Evolutionary conservation across 805 yeast genomes (phyloP).

Genomic region (Yamadazyma paraphyllophila): DNA sequence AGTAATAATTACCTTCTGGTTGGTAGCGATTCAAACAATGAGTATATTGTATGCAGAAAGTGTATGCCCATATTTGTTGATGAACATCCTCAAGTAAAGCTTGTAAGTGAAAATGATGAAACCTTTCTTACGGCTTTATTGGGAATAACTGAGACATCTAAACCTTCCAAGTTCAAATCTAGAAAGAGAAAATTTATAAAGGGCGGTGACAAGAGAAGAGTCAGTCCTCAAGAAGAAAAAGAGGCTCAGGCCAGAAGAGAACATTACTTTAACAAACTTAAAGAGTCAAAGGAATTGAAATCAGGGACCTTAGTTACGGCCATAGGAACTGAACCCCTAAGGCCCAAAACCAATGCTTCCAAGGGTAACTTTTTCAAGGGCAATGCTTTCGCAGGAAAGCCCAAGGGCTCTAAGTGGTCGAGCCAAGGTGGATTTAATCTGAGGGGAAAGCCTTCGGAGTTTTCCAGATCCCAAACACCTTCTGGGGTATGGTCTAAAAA

Average conservation of each 20-base stretch:
- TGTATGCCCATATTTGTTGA: conserved; percentile 34
- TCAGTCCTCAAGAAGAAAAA: conserved; percentile 11
- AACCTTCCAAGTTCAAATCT: conserved; percentile 22
- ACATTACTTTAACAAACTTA: conserved; percentile 33
- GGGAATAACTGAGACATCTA: conserved; percentile 45
- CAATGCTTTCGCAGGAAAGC: background rate
- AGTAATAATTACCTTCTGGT: conserved; percentile 42
- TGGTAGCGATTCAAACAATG: conserved; percentile 14
- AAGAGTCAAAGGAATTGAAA: conserved; percentile 29
- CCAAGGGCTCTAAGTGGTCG: background rate
- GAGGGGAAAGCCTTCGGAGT: too few species aligned
- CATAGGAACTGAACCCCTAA: conserved; percentile 25
- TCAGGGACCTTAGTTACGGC: conserved; percentile 40
- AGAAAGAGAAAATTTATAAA: conserved; percentile 33
- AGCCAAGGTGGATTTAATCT: too few species aligned
- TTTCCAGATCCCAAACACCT: too few species aligned
- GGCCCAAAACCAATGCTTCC: too few species aligned
- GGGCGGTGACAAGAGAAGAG: conserved; percentile 19
- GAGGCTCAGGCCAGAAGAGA: conserved; percentile 35
- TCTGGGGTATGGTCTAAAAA: background rate
- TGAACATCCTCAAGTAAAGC: conserved; percentile 12
- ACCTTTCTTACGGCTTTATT: conserved; percentile 46
- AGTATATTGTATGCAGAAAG: conserved; percentile 38
- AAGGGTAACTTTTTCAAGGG: background rate
- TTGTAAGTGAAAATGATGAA: conserved; percentile 47